phyloP scores from a whole-genome alignment of 78 protist genomes.

The Carpediemonas membranifera region DNA sequence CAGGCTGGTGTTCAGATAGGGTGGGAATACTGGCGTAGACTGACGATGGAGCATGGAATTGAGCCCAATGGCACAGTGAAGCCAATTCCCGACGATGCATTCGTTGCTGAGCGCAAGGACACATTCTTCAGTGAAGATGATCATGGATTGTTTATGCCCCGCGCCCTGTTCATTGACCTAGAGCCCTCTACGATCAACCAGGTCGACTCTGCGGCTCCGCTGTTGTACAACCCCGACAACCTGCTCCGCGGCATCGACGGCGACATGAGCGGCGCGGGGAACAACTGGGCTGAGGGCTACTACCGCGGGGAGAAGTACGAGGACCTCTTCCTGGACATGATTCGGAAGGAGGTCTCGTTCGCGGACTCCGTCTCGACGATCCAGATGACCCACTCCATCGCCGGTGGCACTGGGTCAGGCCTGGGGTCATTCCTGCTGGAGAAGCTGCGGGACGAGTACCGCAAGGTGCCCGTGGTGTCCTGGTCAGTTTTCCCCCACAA shows the following conservation, averaged over 20 bases:
- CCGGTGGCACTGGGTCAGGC: too few relatives aligned
- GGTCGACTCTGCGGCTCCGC: not conserved
- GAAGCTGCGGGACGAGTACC: too few relatives aligned
- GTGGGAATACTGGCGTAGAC: constrained; percentile 2
- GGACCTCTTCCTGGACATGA: constrained; percentile 1
- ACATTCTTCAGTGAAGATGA: constrained; percentile 16
- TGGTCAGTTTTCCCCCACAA: too few relatives aligned
- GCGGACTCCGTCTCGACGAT: too few relatives aligned
- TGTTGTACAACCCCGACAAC: constrained; percentile 16
- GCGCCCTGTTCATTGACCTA: constrained; percentile 5
- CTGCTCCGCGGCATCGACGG: constrained; percentile 3
- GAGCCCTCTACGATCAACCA: constrained; percentile 10
- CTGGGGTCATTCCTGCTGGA: too few relatives aligned
- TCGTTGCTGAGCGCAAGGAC: constrained; percentile 9
- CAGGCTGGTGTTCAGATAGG: too few relatives aligned
- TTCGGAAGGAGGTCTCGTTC: too few relatives aligned
- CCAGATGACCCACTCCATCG: too few relatives aligned
- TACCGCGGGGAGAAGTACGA: constrained; percentile 5
- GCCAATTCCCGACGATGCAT: not conserved
- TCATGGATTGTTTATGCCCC: not conserved
- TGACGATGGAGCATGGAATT: constrained; percentile 7
- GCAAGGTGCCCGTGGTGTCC: too few relatives aligned
- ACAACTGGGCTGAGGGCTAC: constrained; percentile 21
- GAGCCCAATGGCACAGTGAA: constrained; percentile 4
- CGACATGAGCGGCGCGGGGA: too few relatives aligned